phyloP scores from a whole-genome alignment of 2,329 filamentous ascomycete species.

The Phoma herbarum region DNA sequence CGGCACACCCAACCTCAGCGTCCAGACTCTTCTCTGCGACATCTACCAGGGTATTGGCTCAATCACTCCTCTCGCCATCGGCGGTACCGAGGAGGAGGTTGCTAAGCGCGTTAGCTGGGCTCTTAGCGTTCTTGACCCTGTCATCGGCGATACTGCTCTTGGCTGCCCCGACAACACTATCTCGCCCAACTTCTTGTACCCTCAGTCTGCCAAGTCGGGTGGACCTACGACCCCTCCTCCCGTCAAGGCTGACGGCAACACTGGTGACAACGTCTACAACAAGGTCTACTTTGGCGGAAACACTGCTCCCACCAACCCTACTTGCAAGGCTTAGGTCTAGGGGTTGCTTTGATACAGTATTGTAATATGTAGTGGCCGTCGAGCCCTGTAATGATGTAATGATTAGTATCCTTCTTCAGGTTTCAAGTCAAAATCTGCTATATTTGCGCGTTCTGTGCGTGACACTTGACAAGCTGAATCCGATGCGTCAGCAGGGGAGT shows the following conservation, averaged over 20 bases:
- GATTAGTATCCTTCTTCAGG: not conserved
- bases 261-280: not conserved
- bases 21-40: constrained; percentile 46
- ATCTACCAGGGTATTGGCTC: constrained; percentile 33
- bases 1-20: constrained; percentile 44
- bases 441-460: no score
- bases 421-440: no score
- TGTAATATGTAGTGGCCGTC: not conserved
- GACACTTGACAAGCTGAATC: no score
- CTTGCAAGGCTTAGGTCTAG: not conserved
- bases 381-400: not conserved
- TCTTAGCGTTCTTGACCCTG: constrained; percentile 41
- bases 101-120: constrained; percentile 40
- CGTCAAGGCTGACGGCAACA: constrained; percentile 31
- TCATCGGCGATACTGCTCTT: constrained; percentile 41
- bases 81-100: not conserved
- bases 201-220: constrained; percentile 37
- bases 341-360: not conserved
- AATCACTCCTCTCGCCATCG: not conserved
- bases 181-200: constrained; percentile 43
- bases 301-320: not conserved
- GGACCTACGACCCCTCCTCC: constrained; percentile 42
- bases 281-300: not conserved
- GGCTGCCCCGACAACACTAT: constrained; percentile 44
- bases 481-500: no score